A percentile compares a stretch with the other conserved stretches of the same genome.
These are phyloP conservation scores for Macrophomina phaseolina DNA, from an alignment of 2,329 filamentous ascomycete genomes.

Conservation along the genomic window DNA sequence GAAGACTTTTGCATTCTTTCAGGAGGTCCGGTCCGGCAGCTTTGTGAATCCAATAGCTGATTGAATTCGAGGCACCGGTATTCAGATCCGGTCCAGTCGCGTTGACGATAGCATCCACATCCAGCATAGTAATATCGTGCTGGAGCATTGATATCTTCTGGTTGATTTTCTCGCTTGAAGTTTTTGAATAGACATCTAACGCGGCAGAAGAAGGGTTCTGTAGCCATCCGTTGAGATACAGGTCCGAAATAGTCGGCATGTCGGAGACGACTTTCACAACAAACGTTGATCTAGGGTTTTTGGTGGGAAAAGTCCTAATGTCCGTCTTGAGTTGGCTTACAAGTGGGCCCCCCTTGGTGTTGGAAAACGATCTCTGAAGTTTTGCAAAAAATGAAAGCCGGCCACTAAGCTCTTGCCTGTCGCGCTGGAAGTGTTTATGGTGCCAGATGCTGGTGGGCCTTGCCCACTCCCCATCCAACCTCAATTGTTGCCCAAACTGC, in stretches of 20 bases:
- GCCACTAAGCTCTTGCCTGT: not conserved
- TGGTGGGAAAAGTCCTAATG: not conserved
- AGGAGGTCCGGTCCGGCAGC: conserved; percentile 38
- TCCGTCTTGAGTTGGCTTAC: not conserved
- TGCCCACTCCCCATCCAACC: not conserved
- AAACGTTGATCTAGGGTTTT: not conserved
- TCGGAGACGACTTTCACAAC: conserved; percentile 30
- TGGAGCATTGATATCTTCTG: conserved; percentile 38
- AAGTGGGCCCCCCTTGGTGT: not conserved
- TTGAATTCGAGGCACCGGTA: conserved; percentile 21
- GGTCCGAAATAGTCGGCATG: conserved; percentile 36
- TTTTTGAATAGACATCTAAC: conserved; percentile 37
- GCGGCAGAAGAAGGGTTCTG: conserved; percentile 13
- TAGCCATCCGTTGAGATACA: conserved; percentile 28
- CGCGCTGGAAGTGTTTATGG: conserved; percentile 8
- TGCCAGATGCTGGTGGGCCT: not conserved
- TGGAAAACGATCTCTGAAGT: not conserved
- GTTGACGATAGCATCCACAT: conserved; percentile 44
- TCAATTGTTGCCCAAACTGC: not conserved
- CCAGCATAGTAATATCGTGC: conserved; percentile 40
- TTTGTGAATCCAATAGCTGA: conserved; percentile 33
- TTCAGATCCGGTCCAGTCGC: conserved; percentile 35
- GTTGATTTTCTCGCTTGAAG: conserved; percentile 40
- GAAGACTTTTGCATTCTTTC: conserved; percentile 32
- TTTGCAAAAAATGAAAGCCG: not conserved